These are phyloP conservation scores for Nyctanthes arbortristis DNA, from an alignment of 257 asterid species.

Conservation along the genomic window DNA sequence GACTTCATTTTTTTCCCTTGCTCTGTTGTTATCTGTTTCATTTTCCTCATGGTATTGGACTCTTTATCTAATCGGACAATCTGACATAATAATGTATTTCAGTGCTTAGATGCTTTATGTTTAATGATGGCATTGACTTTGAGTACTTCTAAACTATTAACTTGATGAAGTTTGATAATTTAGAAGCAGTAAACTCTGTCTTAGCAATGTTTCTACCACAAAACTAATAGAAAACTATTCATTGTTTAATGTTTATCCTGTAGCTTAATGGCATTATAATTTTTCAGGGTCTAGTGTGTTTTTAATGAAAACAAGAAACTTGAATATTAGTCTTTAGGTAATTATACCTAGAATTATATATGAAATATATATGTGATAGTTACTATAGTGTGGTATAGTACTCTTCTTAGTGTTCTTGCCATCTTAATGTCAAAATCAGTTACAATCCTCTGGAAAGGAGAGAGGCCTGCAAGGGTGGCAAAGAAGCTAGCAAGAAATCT, in stretches of 20 bases:
- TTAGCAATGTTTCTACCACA: background rate
- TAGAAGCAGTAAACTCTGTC: background rate
- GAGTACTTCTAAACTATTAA: background rate
- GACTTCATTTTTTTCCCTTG: background rate
- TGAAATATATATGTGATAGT: background rate
- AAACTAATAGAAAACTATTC: background rate
- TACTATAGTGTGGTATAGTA: background rate
- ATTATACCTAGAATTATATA: too few species aligned
- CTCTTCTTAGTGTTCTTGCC: slow-evolving; percentile 7
- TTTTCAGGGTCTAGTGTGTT: background rate
- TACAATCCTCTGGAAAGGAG: slow-evolving; percentile 92
- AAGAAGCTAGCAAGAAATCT: slow-evolving; percentile 73
- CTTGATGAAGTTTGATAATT: background rate
- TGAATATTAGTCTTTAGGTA: background rate
- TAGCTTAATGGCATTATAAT: background rate
- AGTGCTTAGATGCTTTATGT: background rate
- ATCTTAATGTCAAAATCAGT: slow-evolving; percentile 38
- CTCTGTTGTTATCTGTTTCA: background rate
- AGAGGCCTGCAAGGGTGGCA: slow-evolving; percentile 84
- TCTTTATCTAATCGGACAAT: background rate
- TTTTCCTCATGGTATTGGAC: background rate
- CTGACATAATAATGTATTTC: background rate
- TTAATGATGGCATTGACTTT: background rate
- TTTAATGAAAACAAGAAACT: background rate
- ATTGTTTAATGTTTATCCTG: background rate